phyloP scores from a whole-genome alignment of 768 basidiomycete species.

The Suillus subaureus region DNA sequence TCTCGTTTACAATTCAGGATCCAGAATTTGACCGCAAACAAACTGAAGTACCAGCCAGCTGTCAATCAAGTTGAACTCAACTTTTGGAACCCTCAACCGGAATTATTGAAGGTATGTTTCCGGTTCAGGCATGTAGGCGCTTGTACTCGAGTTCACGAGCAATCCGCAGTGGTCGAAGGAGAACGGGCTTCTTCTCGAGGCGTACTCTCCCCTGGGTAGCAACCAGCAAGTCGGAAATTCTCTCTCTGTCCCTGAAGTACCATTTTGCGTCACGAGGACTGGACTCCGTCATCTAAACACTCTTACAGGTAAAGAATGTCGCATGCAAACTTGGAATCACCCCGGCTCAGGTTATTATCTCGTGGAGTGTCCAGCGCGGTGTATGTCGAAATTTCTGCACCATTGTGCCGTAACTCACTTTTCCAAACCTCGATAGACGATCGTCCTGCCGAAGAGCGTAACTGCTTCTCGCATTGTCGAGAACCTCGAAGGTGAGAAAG shows the following conservation, averaged over 20 bases:
- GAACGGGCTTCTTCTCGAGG: conserved; percentile 65
- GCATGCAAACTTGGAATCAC: conserved; percentile 67
- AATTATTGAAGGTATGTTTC: conserved; percentile 60
- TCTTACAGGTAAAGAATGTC: conserved; percentile 50
- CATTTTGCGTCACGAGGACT: neutral
- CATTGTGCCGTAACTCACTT: neutral
- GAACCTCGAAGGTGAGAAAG: conserved; percentile 62
- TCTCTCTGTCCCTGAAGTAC: conserved; percentile 59
- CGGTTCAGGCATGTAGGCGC: neutral
- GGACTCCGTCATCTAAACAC: neutral
- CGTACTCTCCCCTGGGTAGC: conserved; percentile 78
- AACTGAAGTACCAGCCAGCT: conserved; percentile 61
- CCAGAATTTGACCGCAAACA: conserved; percentile 62
- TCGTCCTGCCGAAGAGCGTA: conserved; percentile 79
- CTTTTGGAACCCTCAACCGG: conserved; percentile 77
- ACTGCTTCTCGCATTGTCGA: conserved; percentile 67
- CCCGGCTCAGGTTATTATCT: conserved; percentile 74
- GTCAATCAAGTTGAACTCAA: conserved; percentile 82
- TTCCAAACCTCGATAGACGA: conserved; percentile 42
- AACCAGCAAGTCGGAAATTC: conserved; percentile 56
- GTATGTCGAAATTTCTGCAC: conserved; percentile 38
- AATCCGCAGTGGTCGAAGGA: conserved; percentile 62
- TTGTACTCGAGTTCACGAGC: neutral
- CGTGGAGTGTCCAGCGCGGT: conserved; percentile 78
- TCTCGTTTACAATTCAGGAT: conserved; percentile 35